Conservation (phyloP, 495 filamentous ascomycete species). For the Emericellopsis terricola region DNA sequence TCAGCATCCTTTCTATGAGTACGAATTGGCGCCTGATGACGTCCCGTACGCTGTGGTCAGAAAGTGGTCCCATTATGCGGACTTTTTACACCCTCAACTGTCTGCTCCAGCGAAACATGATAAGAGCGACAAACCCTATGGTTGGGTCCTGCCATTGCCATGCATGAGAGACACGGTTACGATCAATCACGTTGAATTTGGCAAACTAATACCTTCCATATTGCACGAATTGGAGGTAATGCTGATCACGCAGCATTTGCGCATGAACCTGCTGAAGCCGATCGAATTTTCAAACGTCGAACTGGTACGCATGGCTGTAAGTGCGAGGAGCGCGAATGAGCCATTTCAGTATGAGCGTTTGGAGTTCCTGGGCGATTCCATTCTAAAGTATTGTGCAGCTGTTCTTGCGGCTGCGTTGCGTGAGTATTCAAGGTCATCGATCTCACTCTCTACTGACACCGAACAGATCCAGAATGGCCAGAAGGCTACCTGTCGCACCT, state of each 20-base stretch:
- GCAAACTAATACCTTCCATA: slow-evolving; percentile 58
- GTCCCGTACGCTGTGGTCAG: slow-evolving; percentile 29
- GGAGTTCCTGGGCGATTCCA: slow-evolving; percentile 76
- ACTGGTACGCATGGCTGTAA: slow-evolving; percentile 58
- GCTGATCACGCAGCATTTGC: slow-evolving; percentile 45
- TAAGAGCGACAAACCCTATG: slow-evolving; percentile 13
- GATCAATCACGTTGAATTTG: slow-evolving; percentile 40
- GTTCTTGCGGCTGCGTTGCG: slow-evolving; percentile 44
- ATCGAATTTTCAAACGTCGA: slow-evolving; percentile 33
- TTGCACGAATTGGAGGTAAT: slow-evolving; percentile 46
- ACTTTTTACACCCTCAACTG: slow-evolving; percentile 38
- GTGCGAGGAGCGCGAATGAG: slow-evolving; percentile 40
- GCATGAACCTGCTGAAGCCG: slow-evolving; percentile 36
- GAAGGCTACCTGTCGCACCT: slow-evolving; percentile 58
- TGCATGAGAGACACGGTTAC: slow-evolving; percentile 36
- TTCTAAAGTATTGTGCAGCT: slow-evolving; percentile 64
- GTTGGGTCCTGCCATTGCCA: slow-evolving; percentile 13
- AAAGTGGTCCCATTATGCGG: slow-evolving; percentile 34
- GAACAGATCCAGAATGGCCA: slow-evolving; percentile 44
- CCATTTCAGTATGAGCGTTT: slow-evolving; percentile 62
- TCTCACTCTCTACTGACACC: not conserved
- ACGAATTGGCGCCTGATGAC: slow-evolving; percentile 14
- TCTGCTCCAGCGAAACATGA: not conserved
- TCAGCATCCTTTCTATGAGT: slow-evolving; percentile 6
- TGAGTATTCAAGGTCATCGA: slow-evolving; percentile 7